Percentiles rank a stretch among this genome's conserved stretches.
These are phyloP conservation scores for Musa beccarii DNA, from an alignment of 176 grass and related monocot genomes.

Conservation along the genomic window DNA sequence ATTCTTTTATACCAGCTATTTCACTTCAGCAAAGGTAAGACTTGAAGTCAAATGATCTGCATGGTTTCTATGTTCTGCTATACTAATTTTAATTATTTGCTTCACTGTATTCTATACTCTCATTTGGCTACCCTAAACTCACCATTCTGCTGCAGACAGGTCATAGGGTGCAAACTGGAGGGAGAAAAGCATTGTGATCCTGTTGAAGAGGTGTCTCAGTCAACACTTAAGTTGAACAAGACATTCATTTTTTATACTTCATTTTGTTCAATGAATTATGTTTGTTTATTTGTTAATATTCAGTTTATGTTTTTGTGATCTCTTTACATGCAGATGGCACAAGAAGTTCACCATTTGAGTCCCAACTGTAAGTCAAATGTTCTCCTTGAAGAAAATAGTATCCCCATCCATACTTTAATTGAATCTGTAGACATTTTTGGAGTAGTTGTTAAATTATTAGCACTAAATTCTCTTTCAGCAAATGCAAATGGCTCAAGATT, in stretches of 20 bases:
- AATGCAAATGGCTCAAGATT: neutral
- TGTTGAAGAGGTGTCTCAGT: neutral
- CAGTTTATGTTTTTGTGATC: neutral
- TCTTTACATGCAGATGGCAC: neutral
- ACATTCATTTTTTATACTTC: neutral
- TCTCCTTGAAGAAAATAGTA: neutral
- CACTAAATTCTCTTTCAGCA: conserved; percentile 2
- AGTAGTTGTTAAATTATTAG: neutral
- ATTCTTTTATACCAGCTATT: too few relatives aligned
- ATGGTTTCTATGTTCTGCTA: too few relatives aligned
- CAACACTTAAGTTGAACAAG: neutral
- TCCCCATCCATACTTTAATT: neutral
- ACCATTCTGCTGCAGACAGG: neutral
- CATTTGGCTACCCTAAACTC: neutral
- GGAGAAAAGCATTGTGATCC: neutral
- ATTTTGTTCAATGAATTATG: neutral
- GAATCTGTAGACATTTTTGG: neutral
- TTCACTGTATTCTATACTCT: neutral
- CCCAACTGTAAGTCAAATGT: neutral
- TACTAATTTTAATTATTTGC: too few relatives aligned
- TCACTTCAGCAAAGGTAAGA: too few relatives aligned
- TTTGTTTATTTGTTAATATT: neutral
- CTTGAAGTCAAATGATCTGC: too few relatives aligned
- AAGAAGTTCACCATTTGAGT: neutral
- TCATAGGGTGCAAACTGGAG: neutral